A percentile compares a stretch with the other conserved stretches of the same genome.
Conservation (phyloP, 179 eudicot genomes). For the Spergularia azorica region DNA sequence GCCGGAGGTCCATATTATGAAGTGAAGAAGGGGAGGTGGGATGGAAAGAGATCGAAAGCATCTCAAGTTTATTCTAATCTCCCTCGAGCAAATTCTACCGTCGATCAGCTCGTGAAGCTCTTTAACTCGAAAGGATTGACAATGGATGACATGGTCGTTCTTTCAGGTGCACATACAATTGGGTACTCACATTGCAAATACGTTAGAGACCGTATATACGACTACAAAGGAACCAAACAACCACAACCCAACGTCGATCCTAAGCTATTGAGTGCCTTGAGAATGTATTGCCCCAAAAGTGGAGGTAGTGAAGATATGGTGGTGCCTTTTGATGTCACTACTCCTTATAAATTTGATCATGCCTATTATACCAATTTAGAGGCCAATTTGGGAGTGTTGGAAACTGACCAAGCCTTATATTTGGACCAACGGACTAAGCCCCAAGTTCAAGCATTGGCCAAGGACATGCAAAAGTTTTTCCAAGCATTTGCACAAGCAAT, state of each 20-base stretch:
- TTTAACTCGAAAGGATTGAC: conserved; percentile 74
- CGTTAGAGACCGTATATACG: conserved; percentile 56
- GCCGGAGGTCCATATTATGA: conserved; percentile 86
- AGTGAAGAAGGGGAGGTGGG: conserved; percentile 91
- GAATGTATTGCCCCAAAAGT: conserved; percentile 68
- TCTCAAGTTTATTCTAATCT: conserved; percentile 54
- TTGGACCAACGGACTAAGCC: conserved; percentile 66
- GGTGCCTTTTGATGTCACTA: conserved; percentile 88
- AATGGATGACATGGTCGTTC: conserved; percentile 60
- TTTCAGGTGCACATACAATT: conserved; percentile 89
- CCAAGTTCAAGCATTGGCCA: conserved; percentile 56
- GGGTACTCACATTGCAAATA: conserved; percentile 81
- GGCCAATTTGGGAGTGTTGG: conserved; percentile 68
- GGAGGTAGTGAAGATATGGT: conserved; percentile 74
- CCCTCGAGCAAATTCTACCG: conserved; percentile 66
- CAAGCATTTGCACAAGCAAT: conserved; percentile 68
- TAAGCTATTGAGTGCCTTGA: conserved; percentile 60
- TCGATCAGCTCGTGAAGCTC: conserved; percentile 57
- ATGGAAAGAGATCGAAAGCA: conserved; percentile 69
- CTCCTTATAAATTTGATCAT: conserved; percentile 80
- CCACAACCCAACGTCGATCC: conserved; percentile 64
- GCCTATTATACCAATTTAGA: conserved; percentile 74
- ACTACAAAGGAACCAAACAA: conserved; percentile 48
- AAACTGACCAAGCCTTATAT: conserved; percentile 67
- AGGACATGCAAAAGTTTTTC: conserved; percentile 62